Evolutionary conservation across 305 asterid species (phyloP).

Genomic region (Withania somnifera): DNA sequence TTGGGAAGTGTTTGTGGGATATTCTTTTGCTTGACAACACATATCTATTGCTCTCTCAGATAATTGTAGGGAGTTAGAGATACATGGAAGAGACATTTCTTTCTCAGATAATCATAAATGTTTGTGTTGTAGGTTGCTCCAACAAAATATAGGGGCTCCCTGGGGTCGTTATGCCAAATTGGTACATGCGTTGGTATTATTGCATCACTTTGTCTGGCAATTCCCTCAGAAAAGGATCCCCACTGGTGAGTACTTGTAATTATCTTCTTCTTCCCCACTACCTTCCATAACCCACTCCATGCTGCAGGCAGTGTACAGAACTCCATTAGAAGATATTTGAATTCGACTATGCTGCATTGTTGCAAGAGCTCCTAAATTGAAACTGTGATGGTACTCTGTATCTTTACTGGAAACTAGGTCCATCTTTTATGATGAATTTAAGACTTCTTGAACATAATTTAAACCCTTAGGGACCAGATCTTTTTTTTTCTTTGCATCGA

Average conservation of each 20-base stretch:
- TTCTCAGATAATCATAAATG: not conserved
- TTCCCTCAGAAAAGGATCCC: conserved; percentile 66
- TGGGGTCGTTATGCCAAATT: conserved; percentile 72
- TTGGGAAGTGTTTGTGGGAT: not conserved
- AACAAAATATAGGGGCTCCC: conserved; percentile 64
- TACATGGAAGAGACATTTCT: not conserved
- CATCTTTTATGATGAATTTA: not conserved
- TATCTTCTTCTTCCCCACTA: not conserved
- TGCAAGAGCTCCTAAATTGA: not conserved
- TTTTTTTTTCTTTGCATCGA: not conserved
- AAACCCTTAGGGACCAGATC: not conserved
- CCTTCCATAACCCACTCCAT: not conserved
- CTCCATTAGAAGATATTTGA: not conserved
- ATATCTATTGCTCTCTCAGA: not conserved
- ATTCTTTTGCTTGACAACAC: not conserved
- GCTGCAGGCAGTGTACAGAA: not conserved
- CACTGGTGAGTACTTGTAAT: conserved; percentile 48
- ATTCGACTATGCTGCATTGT: not conserved
- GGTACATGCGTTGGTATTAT: conserved; percentile 83
- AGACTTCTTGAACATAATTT: not conserved
- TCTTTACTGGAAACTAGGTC: not conserved
- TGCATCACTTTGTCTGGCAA: conserved; percentile 49
- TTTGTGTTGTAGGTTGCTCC: conserved; percentile 61
- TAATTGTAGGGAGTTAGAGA: not conserved
- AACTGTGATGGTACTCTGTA: not conserved